phyloP scores from a whole-genome alignment of 2,329 filamentous ascomycete species.

The Scedosporium dehoogii region DNA sequence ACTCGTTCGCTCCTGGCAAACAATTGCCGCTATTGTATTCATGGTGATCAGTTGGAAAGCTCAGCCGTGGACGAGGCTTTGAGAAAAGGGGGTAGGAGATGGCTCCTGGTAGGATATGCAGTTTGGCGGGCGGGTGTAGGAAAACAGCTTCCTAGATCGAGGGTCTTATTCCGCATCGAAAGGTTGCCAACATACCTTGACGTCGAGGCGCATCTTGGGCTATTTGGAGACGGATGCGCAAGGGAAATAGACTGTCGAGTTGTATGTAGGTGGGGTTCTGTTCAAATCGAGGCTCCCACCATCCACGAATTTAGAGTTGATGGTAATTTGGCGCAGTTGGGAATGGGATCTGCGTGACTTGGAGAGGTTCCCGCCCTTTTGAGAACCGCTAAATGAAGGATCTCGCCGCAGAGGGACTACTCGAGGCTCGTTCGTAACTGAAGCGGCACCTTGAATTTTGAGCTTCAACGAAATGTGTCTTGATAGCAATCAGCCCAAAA shows the following conservation, averaged over 20 bases:
- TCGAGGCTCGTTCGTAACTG: slow-evolving; percentile 2
- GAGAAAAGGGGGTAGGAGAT: not conserved
- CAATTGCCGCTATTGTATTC: slow-evolving; percentile 28
- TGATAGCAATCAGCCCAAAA: slow-evolving; percentile 2
- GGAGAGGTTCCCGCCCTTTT: not conserved
- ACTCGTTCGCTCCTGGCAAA: slow-evolving; percentile 85
- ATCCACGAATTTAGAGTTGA: not conserved
- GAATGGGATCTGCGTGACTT: not conserved
- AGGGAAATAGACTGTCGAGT: not conserved
- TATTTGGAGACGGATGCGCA: slow-evolving; percentile 15
- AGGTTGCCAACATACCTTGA: slow-evolving; percentile 9
- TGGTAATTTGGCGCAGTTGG: not conserved
- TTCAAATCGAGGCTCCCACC: not conserved
- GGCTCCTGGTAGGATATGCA: no score
- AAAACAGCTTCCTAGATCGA: not conserved
- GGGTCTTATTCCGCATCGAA: not conserved
- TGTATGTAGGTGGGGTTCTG: slow-evolving; percentile 3
- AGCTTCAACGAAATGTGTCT: slow-evolving; percentile 7
- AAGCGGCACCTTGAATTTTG: slow-evolving; percentile 2
- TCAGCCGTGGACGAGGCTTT: not conserved
- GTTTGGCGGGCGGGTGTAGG: not conserved
- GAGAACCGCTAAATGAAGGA: not conserved
- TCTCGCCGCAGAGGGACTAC: not conserved
- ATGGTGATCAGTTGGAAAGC: not conserved
- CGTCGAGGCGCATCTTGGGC: slow-evolving; percentile 12